A percentile compares a stretch with the other conserved stretches of the same genome.
These are phyloP conservation scores for Gliomastix tumulicola DNA, from an alignment of 2,329 filamentous ascomycete species.

Conservation along the genomic window DNA sequence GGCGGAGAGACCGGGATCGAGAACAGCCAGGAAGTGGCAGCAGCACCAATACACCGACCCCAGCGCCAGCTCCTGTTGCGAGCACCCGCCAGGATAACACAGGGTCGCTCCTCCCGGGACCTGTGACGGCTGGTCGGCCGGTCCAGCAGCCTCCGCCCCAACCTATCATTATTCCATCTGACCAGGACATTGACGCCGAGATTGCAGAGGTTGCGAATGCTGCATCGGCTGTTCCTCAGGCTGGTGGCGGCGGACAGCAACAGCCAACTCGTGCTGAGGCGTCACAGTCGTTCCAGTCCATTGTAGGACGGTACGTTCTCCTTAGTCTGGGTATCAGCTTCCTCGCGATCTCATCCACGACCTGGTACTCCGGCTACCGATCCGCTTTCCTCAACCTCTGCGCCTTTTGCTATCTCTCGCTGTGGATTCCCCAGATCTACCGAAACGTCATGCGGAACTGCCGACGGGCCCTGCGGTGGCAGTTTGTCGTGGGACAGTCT, in stretches of 20 bases:
- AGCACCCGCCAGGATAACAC: constrained; percentile 11
- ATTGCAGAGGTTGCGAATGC: constrained; percentile 46
- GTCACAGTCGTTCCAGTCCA: constrained; percentile 41
- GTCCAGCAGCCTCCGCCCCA: constrained; percentile 8
- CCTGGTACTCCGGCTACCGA: constrained; percentile 51
- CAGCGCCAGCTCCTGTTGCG: constrained; percentile 6
- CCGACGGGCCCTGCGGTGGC: constrained; percentile 84
- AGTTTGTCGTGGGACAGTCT: constrained; percentile 81
- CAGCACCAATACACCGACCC: constrained; percentile 17
- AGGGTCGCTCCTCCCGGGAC: constrained; percentile 26
- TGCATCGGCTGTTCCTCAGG: constrained; percentile 17
- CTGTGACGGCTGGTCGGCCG: constrained; percentile 26
- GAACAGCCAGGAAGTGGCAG: not conserved
- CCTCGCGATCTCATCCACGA: constrained; percentile 50
- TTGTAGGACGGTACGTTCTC: constrained; percentile 52
- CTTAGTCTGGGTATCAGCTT: constrained; percentile 48
- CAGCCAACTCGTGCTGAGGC: constrained; percentile 11
- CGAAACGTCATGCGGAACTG: constrained; percentile 89
- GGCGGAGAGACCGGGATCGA: constrained; percentile 31
- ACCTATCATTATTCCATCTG: constrained; percentile 55
- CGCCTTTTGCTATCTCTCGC: constrained; percentile 71
- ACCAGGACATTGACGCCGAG: constrained; percentile 57
- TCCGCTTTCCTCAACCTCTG: constrained; percentile 55
- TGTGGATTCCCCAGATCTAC: constrained; percentile 89
- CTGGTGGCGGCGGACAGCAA: constrained; percentile 15